These are phyloP conservation scores for Amanita thiersii DNA, from an alignment of 768 basidiomycete genomes.

Conservation along the genomic window DNA sequence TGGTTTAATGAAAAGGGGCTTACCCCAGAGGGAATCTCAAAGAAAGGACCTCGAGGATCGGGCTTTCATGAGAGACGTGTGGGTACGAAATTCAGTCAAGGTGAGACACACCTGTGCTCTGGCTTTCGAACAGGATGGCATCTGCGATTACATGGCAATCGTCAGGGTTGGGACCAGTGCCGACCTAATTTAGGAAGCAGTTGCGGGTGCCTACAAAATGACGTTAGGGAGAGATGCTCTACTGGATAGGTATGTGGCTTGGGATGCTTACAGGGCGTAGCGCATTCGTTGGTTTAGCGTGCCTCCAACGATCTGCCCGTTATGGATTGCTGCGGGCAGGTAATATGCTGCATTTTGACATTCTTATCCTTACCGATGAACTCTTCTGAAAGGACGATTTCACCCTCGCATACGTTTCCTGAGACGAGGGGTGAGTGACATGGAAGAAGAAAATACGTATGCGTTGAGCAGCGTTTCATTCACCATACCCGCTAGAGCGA, in stretches of 20 bases:
- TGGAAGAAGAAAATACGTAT: too few species aligned
- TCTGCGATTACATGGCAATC: constrained; percentile 43
- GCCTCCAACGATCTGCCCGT: constrained; percentile 12
- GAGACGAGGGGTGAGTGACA: too few species aligned
- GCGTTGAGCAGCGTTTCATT: too few species aligned
- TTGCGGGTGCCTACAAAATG: constrained; percentile 26
- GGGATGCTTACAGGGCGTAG: constrained; percentile 24
- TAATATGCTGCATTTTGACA: constrained; percentile 27
- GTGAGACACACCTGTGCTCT: constrained; percentile 29
- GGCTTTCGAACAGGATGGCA: constrained; percentile 35
- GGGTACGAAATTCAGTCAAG: not conserved
- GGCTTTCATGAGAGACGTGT: not conserved
- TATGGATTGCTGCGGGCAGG: constrained; percentile 20
- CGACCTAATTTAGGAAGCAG: constrained; percentile 40
- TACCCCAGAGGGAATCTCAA: constrained; percentile 23
- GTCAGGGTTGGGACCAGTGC: constrained; percentile 39
- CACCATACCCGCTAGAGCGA: not conserved
- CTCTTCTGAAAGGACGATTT: constrained; percentile 15
- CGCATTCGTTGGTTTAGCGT: constrained; percentile 33
- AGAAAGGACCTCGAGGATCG: constrained; percentile 18
- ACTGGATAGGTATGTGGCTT: not conserved
- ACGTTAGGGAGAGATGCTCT: too few species aligned
- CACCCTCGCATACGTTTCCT: not conserved
- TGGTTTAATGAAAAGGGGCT: not conserved
- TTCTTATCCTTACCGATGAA: constrained; percentile 35